Conservation (phyloP, 176 grass and related monocot genomes). For the Zizania latifolia region DNA sequence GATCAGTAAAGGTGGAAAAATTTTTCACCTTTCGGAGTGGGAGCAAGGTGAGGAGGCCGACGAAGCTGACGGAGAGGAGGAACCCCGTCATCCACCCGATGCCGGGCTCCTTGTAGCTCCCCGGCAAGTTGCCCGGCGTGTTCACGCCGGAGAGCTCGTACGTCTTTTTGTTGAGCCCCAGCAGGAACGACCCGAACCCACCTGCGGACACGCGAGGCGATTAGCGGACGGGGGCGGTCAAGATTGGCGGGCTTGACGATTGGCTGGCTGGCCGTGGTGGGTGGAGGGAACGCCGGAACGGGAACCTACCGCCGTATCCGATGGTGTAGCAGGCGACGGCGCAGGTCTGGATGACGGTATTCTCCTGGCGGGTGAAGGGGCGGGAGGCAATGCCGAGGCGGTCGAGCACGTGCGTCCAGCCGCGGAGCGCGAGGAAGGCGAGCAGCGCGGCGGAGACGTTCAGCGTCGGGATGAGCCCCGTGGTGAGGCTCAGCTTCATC, state of each 20-base stretch:
- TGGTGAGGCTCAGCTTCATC: constrained; percentile 91
- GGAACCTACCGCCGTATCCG: constrained; percentile 52
- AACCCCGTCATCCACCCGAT: constrained; percentile 99
- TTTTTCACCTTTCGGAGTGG: constrained; percentile 97
- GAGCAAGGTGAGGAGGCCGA: constrained; percentile 81
- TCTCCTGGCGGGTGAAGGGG: constrained; percentile 97
- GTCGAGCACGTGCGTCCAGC: constrained; percentile 61
- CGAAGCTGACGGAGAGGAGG: constrained; percentile 74
- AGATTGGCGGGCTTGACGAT: neutral
- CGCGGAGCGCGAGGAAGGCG: constrained; percentile 78
- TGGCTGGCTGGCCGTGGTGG: neutral
- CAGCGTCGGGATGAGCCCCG: constrained; percentile 77
- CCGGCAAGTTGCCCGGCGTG: constrained; percentile 72
- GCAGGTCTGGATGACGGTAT: constrained; percentile 91
- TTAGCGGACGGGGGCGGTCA: neutral
- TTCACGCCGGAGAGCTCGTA: constrained; percentile 72
- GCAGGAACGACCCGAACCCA: constrained; percentile 86
- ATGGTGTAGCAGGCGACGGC: constrained; percentile 95
- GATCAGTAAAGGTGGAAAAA: no score
- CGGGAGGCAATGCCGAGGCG: constrained; percentile 57
- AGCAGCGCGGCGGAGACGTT: constrained; percentile 93
- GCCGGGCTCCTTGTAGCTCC: constrained; percentile 80
- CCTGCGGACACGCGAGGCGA: constrained; percentile 28
- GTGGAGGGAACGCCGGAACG: neutral
- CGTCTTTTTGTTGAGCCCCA: constrained; percentile 88